Evolutionary conservation across 192 early-diverging fungal genomes (phyloP).

Genomic region (Mortierella hygrophila): DNA sequence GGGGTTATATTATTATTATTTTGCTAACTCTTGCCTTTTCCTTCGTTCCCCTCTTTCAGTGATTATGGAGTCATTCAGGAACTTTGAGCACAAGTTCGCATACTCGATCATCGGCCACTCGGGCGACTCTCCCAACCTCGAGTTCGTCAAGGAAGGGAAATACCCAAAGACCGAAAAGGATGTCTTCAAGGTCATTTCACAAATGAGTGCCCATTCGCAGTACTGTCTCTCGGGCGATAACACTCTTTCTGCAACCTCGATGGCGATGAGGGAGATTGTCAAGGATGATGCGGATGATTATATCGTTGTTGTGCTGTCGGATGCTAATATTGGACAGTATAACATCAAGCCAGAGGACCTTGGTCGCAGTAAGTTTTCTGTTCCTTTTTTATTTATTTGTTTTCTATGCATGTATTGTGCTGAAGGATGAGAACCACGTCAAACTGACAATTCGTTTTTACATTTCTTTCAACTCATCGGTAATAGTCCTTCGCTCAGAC

Average conservation of each 20-base stretch:
- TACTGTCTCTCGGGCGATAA: constrained; percentile 87
- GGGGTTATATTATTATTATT: too few relatives aligned
- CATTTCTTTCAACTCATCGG: neutral
- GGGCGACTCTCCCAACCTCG: constrained; percentile 79
- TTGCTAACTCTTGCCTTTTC: neutral
- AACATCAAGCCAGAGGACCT: constrained; percentile 80
- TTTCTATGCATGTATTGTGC: neutral
- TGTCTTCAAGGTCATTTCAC: constrained; percentile 72
- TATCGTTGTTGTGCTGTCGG: constrained; percentile 82
- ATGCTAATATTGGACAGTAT: constrained; percentile 86
- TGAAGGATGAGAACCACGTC: neutral
- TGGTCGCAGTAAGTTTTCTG: constrained; percentile 63
- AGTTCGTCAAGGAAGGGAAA: constrained; percentile 76
- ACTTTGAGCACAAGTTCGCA: constrained; percentile 83
- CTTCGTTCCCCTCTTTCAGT: constrained; percentile 15
- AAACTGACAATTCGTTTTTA: neutral
- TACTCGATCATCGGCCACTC: constrained; percentile 85
- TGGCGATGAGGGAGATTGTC: constrained; percentile 76
- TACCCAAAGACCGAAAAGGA: constrained; percentile 88
- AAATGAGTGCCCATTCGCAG: constrained; percentile 84
- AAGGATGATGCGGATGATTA: constrained; percentile 85
- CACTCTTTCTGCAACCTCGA: constrained; percentile 74
- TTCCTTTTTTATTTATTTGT: constrained; percentile 4
- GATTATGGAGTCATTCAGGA: constrained; percentile 82
- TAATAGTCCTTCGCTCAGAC: constrained; percentile 74